A percentile compares a stretch with the other conserved stretches of the same genome.
These are phyloP conservation scores for Chaetomium olivaceum DNA, from an alignment of 2,329 filamentous ascomycete species.

Conservation along the genomic window DNA sequence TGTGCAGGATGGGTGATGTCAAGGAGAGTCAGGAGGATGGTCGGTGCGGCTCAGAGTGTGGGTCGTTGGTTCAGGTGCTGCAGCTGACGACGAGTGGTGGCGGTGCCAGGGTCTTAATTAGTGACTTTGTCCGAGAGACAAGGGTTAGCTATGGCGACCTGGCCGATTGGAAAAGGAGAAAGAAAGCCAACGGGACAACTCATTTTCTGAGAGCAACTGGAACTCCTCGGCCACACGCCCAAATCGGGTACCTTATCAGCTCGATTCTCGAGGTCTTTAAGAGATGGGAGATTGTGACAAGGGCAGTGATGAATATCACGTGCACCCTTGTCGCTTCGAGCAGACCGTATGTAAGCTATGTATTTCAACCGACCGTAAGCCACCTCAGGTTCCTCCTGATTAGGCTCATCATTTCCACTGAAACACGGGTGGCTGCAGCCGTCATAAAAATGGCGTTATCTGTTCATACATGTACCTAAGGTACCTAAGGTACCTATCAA, in stretches of 20 bases:
- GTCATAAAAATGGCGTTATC: background rate
- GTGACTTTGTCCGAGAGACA: background rate
- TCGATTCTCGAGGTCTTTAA: background rate
- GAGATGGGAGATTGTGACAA: background rate
- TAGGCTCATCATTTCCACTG: background rate
- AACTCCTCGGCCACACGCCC: background rate
- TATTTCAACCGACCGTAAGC: background rate
- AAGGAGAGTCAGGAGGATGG: constrained; percentile 33
- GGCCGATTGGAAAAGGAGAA: background rate
- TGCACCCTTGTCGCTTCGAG: background rate
- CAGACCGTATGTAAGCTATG: no score
- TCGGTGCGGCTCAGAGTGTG: constrained; percentile 35
- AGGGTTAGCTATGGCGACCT: background rate
- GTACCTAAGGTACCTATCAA: no score
- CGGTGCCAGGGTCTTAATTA: constrained; percentile 16
- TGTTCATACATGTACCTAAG: no score
- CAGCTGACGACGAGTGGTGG: constrained; percentile 29
- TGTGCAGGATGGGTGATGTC: constrained; percentile 30
- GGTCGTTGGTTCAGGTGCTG: constrained; percentile 31
- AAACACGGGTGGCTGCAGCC: background rate
- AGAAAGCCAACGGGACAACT: background rate
- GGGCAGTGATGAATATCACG: background rate
- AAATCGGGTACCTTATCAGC: background rate
- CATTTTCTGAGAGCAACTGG: background rate
- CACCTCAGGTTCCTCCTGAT: background rate